Conservation (phyloP, 306 rosid genomes). For the Corylus americana region DNA sequence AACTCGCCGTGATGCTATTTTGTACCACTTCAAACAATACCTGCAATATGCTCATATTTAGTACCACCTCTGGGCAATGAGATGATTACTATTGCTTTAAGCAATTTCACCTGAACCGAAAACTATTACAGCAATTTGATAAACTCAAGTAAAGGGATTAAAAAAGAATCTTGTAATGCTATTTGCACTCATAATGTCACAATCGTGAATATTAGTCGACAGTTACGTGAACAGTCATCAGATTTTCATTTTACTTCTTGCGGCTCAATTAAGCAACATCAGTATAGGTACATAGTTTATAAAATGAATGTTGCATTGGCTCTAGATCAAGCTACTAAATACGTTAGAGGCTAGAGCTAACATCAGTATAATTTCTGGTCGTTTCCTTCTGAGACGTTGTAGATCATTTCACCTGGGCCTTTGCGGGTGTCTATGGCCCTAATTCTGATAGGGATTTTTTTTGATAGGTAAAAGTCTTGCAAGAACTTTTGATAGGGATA, state of each 20-base stretch:
- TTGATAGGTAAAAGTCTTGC: no score
- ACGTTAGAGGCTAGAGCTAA: background rate
- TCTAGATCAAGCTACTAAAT: background rate
- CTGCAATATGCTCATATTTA: conserved; percentile 38
- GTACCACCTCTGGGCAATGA: conserved; percentile 32
- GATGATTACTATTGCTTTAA: conserved; percentile 6
- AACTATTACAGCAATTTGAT: background rate
- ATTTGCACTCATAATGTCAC: background rate
- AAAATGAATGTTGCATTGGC: background rate
- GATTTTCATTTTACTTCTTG: background rate
- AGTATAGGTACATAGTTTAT: background rate
- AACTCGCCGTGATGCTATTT: conserved; percentile 75
- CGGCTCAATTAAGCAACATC: background rate
- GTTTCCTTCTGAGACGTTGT: no score
- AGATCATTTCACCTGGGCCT: no score
- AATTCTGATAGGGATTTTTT: no score
- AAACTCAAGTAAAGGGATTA: background rate
- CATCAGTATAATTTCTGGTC: no score
- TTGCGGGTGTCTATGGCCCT: no score
- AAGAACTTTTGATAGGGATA: no score
- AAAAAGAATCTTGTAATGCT: background rate
- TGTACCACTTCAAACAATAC: conserved; percentile 90
- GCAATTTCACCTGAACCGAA: background rate
- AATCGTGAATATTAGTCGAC: background rate
- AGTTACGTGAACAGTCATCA: background rate